Conservation (phyloP, 2,329 filamentous ascomycete species). For the Colletotrichum noveboracense region DNA sequence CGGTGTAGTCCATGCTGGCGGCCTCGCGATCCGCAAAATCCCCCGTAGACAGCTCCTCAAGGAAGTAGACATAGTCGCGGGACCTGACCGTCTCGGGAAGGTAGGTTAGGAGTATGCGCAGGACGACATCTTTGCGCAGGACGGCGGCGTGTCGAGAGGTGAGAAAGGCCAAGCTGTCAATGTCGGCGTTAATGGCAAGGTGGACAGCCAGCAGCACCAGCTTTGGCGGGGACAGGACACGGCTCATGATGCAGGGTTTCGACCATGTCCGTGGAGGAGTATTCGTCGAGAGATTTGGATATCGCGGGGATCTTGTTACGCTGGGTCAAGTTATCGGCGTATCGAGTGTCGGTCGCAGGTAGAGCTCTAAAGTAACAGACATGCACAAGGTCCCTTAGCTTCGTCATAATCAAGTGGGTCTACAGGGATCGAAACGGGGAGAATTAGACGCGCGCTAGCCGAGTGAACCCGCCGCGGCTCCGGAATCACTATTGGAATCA, state of each 20-base stretch:
- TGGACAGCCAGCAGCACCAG: slow-evolving; percentile 76
- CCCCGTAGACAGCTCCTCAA: slow-evolving; percentile 61
- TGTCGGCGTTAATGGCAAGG: slow-evolving; percentile 69
- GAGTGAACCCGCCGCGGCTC: background rate
- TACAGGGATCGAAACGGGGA: background rate
- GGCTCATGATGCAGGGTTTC: slow-evolving; percentile 35
- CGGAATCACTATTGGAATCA: background rate
- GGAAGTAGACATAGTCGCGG: slow-evolving; percentile 63
- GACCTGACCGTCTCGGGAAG: slow-evolving; percentile 75
- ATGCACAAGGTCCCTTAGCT: background rate
- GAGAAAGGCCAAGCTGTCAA: slow-evolving; percentile 66
- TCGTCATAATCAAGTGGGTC: slow-evolving; percentile 8
- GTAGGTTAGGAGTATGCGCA: slow-evolving; percentile 78
- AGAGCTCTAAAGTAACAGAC: background rate
- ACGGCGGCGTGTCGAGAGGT: slow-evolving; percentile 60
- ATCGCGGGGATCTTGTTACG: background rate
- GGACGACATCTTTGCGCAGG: slow-evolving; percentile 67
- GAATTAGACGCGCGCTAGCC: slow-evolving; percentile 8
- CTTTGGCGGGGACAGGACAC: slow-evolving; percentile 67
- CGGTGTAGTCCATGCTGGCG: slow-evolving; percentile 57
- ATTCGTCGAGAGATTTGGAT: background rate
- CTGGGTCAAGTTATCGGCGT: background rate
- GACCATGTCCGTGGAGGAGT: background rate
- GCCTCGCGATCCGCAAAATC: slow-evolving; percentile 45
- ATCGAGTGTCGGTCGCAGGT: background rate